Conservation (phyloP, 768 basidiomycete genomes). For the Boletus bicolor region DNA sequence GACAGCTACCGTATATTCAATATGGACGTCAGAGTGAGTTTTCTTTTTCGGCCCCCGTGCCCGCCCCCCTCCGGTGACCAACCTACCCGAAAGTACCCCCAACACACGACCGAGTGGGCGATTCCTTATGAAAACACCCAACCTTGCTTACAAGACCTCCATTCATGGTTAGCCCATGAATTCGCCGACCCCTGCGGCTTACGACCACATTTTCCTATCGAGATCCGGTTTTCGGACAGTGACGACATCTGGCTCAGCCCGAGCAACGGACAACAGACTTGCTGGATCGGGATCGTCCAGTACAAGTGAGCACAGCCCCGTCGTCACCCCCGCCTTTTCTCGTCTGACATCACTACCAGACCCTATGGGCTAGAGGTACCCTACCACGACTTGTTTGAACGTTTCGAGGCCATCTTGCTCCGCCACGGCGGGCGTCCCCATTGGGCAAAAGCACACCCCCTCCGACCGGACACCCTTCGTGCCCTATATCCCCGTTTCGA, state of each 20-base stretch:
- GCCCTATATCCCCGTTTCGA: constrained; percentile 77
- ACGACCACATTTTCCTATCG: constrained; percentile 88
- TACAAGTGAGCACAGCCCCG: constrained; percentile 66
- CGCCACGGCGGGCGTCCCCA: constrained; percentile 82
- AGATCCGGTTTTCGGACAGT: constrained; percentile 81
- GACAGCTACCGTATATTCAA: constrained; percentile 86
- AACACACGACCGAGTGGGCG: constrained; percentile 96
- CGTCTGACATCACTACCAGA: constrained; percentile 38
- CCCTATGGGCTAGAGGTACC: constrained; percentile 84
- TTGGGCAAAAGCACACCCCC: constrained; percentile 91
- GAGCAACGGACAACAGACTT: constrained; percentile 70
- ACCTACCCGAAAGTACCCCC: constrained; percentile 53
- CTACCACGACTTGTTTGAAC: constrained; percentile 72
- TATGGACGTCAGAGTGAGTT: constrained; percentile 83
- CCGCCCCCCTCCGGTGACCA: background rate
- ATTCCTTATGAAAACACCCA: constrained; percentile 69
- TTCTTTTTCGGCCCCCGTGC: background rate
- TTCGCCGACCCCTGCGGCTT: constrained; percentile 65
- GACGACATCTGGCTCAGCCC: constrained; percentile 98
- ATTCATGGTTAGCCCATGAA: constrained; percentile 69
- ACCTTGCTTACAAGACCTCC: constrained; percentile 68
- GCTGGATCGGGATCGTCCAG: constrained; percentile 98
- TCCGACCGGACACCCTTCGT: constrained; percentile 62
- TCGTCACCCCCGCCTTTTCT: background rate
- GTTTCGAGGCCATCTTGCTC: constrained; percentile 69